A percentile compares a stretch with the other conserved stretches of the same genome.
phyloP scores from a whole-genome alignment of 2,329 filamentous ascomycete genomes.

The Colletotrichum abscissum region DNA sequence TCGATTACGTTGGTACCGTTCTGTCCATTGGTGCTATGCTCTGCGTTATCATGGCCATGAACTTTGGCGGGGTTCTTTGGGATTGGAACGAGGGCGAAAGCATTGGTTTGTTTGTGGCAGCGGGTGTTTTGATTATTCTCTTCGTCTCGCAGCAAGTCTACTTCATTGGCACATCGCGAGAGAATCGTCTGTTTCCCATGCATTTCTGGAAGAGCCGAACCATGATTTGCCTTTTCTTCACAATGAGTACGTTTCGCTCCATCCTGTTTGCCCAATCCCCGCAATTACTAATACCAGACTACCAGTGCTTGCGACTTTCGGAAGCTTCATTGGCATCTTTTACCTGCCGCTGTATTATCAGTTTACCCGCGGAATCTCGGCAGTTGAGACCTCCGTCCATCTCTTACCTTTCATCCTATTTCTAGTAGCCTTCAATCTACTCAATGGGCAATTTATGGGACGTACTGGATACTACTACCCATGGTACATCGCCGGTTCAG shows the following conservation, averaged over 20 bases:
- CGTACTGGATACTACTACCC: constrained; percentile 51
- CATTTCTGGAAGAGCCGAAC: constrained; percentile 54
- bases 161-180: constrained; percentile 32
- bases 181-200: constrained; percentile 56
- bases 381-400: constrained; percentile 50
- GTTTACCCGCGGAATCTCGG: constrained; percentile 54
- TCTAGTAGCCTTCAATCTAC: constrained; percentile 46
- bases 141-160: constrained; percentile 59
- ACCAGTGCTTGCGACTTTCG: constrained; percentile 37
- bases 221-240: constrained; percentile 55
- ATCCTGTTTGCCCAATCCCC: constrained; percentile 44
- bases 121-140: constrained; percentile 50
- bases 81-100: constrained; percentile 56
- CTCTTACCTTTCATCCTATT: constrained; percentile 54
- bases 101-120: constrained; percentile 58
- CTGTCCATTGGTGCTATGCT: constrained; percentile 53
- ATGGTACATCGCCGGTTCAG: constrained; percentile 50
- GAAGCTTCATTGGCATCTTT: constrained; percentile 51
- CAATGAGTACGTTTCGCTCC: constrained; percentile 43
- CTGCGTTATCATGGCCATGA: constrained; percentile 57
- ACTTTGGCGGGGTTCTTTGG: constrained; percentile 59
- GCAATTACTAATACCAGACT: constrained; percentile 38
- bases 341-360: constrained; percentile 63
- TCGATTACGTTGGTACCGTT: constrained; percentile 58
- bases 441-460: constrained; percentile 54